phyloP scores from a whole-genome alignment of 2,329 filamentous ascomycete genomes.

The Ceratocystis diversiconidia region DNA sequence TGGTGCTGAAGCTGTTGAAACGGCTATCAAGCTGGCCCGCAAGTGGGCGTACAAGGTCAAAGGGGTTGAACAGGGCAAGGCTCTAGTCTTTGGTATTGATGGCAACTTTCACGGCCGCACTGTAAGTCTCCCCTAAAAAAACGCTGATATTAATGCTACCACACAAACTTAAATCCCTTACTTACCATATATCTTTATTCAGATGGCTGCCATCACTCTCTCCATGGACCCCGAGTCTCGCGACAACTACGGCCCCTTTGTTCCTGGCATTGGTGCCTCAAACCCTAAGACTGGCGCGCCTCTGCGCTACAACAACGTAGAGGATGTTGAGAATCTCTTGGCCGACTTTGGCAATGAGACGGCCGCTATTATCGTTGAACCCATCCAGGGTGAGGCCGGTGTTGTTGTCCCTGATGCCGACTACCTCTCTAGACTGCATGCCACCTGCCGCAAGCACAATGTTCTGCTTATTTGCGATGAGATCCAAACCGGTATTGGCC shows the following conservation, averaged over 20 bases:
- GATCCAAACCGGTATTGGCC: conserved; percentile 94
- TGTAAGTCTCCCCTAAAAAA: conserved; percentile 36
- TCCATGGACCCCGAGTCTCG: conserved; percentile 91
- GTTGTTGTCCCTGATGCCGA: conserved; percentile 87
- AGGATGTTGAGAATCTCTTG: conserved; percentile 64
- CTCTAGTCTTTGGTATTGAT: conserved; percentile 65
- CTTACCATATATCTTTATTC: conserved; percentile 12
- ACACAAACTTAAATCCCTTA: neutral
- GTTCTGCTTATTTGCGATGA: conserved; percentile 94
- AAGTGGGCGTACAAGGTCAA: conserved; percentile 99
- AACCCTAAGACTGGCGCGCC: conserved; percentile 59
- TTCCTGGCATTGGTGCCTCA: conserved; percentile 70
- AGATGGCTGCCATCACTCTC: conserved; percentile 91
- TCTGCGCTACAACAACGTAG: conserved; percentile 76
- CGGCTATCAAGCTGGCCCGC: conserved; percentile 84
- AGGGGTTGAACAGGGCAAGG: conserved; percentile 70
- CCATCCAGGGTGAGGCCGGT: conserved; percentile 93
- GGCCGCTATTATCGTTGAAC: conserved; percentile 87
- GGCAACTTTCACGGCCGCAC: conserved; percentile 97
- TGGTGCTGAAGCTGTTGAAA: conserved; percentile 90
- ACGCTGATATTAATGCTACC: neutral
- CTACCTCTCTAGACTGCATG: conserved; percentile 68
- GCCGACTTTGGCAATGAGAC: conserved; percentile 71
- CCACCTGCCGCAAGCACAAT: conserved; percentile 87
- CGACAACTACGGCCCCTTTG: conserved; percentile 92